phyloP scores from a whole-genome alignment of 345 rosid species.

The Euphorbia lathyris region DNA sequence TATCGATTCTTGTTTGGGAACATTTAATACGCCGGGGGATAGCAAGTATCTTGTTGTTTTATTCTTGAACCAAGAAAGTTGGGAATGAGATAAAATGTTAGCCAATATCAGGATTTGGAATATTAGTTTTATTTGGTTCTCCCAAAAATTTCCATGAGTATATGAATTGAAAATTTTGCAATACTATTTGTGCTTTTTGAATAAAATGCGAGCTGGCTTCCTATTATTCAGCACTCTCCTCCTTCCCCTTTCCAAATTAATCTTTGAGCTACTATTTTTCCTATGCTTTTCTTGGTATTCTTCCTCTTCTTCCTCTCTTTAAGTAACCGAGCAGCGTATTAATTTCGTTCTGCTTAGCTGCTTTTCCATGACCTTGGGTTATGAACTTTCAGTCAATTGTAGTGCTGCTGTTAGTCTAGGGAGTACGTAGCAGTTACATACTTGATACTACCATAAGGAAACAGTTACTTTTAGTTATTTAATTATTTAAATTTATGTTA shows the following conservation, averaged over 20 bases:
- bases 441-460: no score
- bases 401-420: no score
- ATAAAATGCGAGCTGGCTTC: background rate
- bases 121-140: background rate
- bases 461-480: background rate
- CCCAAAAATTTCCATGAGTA: background rate
- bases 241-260: background rate
- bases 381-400: background rate
- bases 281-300: no score
- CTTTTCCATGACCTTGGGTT: background rate
- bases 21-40: background rate
- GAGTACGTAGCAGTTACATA: no score
- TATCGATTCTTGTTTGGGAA: constrained; percentile 10
- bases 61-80: background rate
- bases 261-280: no score
- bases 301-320: background rate
- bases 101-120: background rate
- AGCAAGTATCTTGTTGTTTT: background rate
- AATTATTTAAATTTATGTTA: no score
- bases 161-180: background rate
- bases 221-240: background rate
- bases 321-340: no score
- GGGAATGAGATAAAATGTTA: background rate
- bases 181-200: background rate
- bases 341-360: no score